Conservation (phyloP, 345 rosid species). For the Murraya koenigii region DNA sequence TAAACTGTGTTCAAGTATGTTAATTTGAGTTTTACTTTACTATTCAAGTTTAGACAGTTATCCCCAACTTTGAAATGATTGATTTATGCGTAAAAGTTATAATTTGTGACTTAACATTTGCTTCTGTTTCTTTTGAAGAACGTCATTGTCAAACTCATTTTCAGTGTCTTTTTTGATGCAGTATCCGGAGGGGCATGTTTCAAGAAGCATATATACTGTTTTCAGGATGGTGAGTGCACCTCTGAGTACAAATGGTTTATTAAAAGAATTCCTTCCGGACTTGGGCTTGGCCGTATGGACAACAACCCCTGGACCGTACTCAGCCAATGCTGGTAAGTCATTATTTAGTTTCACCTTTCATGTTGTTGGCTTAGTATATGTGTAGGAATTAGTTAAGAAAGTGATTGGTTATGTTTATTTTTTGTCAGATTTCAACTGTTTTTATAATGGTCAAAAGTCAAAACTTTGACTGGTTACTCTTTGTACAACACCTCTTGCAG, state of each 20-base stretch:
- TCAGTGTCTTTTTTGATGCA: constrained; percentile 25
- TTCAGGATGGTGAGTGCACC: constrained; percentile 55
- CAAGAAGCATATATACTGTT: constrained; percentile 84
- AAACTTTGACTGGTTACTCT: neutral
- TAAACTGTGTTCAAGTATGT: neutral
- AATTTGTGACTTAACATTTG: neutral
- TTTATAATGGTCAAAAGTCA: neutral
- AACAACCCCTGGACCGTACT: constrained; percentile 95
- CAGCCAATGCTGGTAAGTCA: constrained; percentile 85
- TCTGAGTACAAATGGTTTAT: constrained; percentile 31
- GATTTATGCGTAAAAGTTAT: neutral
- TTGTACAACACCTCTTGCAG: neutral
- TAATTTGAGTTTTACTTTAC: neutral
- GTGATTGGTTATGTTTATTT: neutral
- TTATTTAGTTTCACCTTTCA: neutral
- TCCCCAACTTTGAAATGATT: neutral
- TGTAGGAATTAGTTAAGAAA: neutral
- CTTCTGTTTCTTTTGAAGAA: neutral
- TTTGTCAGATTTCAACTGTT: neutral
- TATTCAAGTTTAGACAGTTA: neutral
- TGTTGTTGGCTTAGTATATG: neutral
- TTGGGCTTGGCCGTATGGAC: constrained; percentile 89
- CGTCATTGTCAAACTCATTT: neutral
- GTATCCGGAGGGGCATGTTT: constrained; percentile 97
- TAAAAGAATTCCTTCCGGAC: constrained; percentile 73